Conservation (phyloP, 257 asterid genomes). For the Thymus mandschuricus region DNA sequence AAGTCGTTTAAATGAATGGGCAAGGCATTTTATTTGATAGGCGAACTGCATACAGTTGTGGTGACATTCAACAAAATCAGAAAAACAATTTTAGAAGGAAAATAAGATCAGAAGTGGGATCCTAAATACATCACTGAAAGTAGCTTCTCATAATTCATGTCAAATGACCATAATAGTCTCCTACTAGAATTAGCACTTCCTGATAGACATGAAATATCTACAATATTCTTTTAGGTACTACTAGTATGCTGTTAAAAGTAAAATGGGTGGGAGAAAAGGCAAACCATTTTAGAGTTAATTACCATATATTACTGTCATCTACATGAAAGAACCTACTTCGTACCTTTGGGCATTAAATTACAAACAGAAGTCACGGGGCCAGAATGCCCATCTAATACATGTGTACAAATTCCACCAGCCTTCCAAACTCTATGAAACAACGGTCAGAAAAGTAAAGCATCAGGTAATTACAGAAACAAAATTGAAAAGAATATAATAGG, state of each 20-base stretch:
- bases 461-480: constrained; percentile 14
- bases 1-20: neutral
- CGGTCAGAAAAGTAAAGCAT: constrained; percentile 25
- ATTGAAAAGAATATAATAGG: constrained; percentile 7
- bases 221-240: constrained; percentile 1
- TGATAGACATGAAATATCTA: constrained; percentile 8
- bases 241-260: constrained; percentile 1
- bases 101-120: neutral
- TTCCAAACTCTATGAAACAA: constrained; percentile 75
- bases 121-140: neutral
- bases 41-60: neutral
- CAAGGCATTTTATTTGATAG: neutral
- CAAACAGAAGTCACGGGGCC: constrained; percentile 83
- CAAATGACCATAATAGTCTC: neutral
- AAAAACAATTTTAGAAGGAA: neutral
- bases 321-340: neutral
- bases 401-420: constrained; percentile 78
- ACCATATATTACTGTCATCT: neutral
- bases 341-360: constrained; percentile 66
- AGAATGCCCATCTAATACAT: constrained; percentile 84
- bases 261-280: neutral
- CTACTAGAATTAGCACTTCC: neutral
- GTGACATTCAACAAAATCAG: constrained; percentile 5
- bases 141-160: neutral
- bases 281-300: neutral